Conservation (phyloP, 208 protist genomes). For the Trypanosoma mega region DNA sequence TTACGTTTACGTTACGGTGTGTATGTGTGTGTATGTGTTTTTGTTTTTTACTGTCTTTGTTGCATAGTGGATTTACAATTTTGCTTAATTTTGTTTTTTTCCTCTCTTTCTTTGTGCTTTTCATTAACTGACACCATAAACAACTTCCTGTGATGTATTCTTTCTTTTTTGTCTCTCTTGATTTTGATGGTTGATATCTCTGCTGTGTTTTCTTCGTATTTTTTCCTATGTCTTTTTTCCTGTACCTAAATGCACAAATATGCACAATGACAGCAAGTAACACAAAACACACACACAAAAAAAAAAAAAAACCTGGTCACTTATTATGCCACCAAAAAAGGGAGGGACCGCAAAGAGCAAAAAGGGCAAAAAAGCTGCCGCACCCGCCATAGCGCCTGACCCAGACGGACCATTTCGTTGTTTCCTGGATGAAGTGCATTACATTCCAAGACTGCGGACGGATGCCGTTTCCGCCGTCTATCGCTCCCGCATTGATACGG, state of each 20-base stretch:
- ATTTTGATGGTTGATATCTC: conserved; percentile 2
- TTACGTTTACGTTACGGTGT: too few relatives aligned
- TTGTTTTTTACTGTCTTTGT: conserved; percentile 14
- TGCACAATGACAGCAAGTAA: not conserved
- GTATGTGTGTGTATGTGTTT: too few relatives aligned
- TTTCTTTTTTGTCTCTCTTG: too few relatives aligned
- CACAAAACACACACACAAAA: not conserved
- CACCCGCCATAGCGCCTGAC: conserved; percentile 28
- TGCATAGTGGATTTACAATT: too few relatives aligned
- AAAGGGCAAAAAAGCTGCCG: conserved; percentile 26
- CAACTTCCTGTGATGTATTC: too few relatives aligned
- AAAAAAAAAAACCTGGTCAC: not conserved
- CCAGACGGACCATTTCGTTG: conserved; percentile 42
- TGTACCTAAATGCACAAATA: not conserved
- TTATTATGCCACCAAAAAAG: conserved; percentile 39
- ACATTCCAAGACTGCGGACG: conserved; percentile 37
- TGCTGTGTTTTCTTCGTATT: not conserved
- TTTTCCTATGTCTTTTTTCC: conserved; percentile 7
- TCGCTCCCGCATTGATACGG: conserved; percentile 11
- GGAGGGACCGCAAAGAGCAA: conserved; percentile 36
- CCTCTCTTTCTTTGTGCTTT: too few relatives aligned
- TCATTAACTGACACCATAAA: too few relatives aligned
- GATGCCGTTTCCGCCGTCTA: conserved; percentile 8
- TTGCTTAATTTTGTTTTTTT: too few relatives aligned
- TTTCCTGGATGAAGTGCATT: conserved; percentile 40